Evolutionary conservation across 1,284 basidiomycete genomes (phyloP), one percentile per base, ranked within the genome.

Genomic region (Cryptococcus sp.): DNA sequence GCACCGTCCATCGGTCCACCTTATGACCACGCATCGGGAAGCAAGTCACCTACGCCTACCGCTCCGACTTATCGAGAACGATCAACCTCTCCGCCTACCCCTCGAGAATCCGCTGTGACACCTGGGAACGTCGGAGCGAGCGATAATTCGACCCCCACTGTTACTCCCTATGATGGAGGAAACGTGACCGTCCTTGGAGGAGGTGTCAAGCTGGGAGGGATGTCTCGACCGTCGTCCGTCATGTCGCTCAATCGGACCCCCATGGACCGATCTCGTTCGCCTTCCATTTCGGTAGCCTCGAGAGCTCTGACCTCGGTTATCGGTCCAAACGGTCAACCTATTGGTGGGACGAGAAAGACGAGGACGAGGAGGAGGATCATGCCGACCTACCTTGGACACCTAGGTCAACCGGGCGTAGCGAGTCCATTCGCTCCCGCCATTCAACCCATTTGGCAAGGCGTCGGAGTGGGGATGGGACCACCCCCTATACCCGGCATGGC

Each of bases 131-230:
- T 14, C 19, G 41, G 60, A 16, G 48, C 54, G 0, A 33, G 51
- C 10, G 42, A 53, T 2, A 55, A 50, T 5, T 46, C 56, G 10
- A 62, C 61, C 23, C 64, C 65, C n/a, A 58, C 65, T 32, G 70
- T 74, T 26, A 72, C 71, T 10, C 71, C 71, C 0, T 75, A 75
- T 50, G 73, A 75, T 48, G 71, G 71, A 38, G 73, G 72, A 16
- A 75, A 75, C 49, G 73, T 75, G 24, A 73, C 69, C 11, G 72
- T 73, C 31, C 60, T 75, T 14, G 73, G 73, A 16, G 73, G 73
- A 19, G 73, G 73, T 28, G 71, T 73, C 48, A 72, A 72, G 53
- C 65, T 74, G 11, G 73, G 48, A 33, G 46, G 38, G 16, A 39
- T 42, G 12, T 66, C 66, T 14, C 60, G 69, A 38, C 56, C 68